Base-by-base conservation (phyloP, 2,329 filamentous ascomycete genomes). In the Hysterium pulicare region DNA sequence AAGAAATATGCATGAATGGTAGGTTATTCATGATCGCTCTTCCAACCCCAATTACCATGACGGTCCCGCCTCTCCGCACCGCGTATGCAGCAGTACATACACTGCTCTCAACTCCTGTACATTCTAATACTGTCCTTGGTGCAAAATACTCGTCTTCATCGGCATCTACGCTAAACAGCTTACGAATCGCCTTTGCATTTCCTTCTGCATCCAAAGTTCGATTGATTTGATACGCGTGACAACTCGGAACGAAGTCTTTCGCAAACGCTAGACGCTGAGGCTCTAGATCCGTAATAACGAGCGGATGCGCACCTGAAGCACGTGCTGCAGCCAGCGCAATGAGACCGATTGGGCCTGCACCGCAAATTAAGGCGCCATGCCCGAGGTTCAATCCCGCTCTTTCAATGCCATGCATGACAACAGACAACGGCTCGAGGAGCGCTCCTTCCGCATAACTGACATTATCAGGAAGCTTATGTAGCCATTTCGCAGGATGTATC, bases 41-140 rank as follows among this genome's bases (percentile, higher is more conserved):
- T 2, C 81, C 81, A 1, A 85, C 82, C 0, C 82, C 82, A 46
- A 86, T 80, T 1, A 83, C 79, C 66, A 83, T 78, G 16, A 85
- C 67, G 0, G 72, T 71, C 0, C 82, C 82, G 4, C 81, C 81
- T 41, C 79, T 69, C 15, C 80, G 68, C 4, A 73, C 79, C 7
- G 73, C 71, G 47, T 74, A 84, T 5, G 73, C 73, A 1, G 79
- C 81, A 3, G 79, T 82, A 46, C 73, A 69, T 7, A 85, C 71
- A 52, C 79, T 83, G 52, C 73, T 81, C 62, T 86, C 80, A 0
- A 84, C 76, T 0, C 82, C 82, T 0, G 82, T 86, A 50, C 82
- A 86, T 61, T 85, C 82, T 2, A 84, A 69, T 2, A 83, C 76
- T 1, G 76, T 76, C 10, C 76, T 69, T 0, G 82, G 81, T 20